phyloP scores from a whole-genome alignment of 345 rosid genomes.

The Lepidium africanum region DNA sequence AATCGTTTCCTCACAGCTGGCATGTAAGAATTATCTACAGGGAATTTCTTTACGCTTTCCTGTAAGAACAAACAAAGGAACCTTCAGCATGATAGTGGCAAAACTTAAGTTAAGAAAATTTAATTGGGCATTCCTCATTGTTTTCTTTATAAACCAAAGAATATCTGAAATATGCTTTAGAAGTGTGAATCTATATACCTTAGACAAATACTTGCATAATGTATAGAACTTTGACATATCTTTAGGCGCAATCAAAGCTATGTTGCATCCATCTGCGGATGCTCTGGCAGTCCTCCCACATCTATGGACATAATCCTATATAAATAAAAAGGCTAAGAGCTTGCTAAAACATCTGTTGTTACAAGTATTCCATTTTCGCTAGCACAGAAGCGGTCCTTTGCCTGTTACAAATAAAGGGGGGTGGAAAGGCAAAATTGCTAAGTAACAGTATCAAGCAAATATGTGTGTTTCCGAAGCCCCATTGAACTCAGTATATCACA shows the following conservation, averaged over 20 bases:
- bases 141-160: constrained; percentile 3
- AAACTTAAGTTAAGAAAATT: background rate
- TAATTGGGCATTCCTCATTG: background rate
- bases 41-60: constrained; percentile 79
- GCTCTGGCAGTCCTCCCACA: constrained; percentile 99
- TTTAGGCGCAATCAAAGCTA: constrained; percentile 69
- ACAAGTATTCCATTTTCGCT: constrained; percentile 74
- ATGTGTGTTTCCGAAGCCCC: background rate
- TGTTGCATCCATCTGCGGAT: constrained; percentile 86
- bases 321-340: constrained; percentile 17
- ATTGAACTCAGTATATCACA: background rate
- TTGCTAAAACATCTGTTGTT: constrained; percentile 95
- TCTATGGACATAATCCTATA: constrained; percentile 89
- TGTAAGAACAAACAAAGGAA: constrained; percentile 31
- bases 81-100: constrained; percentile 16
- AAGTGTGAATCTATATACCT: constrained; percentile 37
- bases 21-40: constrained; percentile 77
- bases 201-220: constrained; percentile 81
- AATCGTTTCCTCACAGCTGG: constrained; percentile 74
- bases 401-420: constrained; percentile 31
- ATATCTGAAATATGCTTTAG: background rate
- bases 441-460: constrained; percentile 4
- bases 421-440: constrained; percentile 7
- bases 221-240: constrained; percentile 81
- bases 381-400: constrained; percentile 78